Base-by-base conservation (phyloP, 768 basidiomycete species). In the Russula virescens region DNA sequence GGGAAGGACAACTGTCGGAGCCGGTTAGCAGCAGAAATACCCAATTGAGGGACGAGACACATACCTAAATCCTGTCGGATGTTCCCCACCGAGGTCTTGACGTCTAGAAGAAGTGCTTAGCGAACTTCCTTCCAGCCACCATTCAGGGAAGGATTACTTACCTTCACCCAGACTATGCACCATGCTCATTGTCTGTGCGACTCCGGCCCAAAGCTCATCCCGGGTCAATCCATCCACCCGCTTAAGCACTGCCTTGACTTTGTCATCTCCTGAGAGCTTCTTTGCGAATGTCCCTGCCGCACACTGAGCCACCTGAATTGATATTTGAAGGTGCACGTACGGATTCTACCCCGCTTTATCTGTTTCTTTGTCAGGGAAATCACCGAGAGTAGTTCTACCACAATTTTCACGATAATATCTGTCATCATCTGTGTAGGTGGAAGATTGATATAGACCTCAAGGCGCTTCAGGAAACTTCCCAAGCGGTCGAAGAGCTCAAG, bases 341-440 rank as follows among this genome's bases (percentile, higher is more conserved):
- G 52, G 16, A 63, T n/a, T 8, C 56, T 34, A 3, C 62, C 45
- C 21, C 52, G 56, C 8, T 50, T 46, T 1, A 53, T 58, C n/a
- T 63, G 55, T 5, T 63, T 63, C 0, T 43, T 63, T 25, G 56
- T 50, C 3, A 63, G 34, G n/a, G 49, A 50, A 38, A 63, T 50
- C 10, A 63, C 51, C 1, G 56, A 51, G 9, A 63, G 50, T 35
- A 63, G 26, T 23, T 63, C n/a, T 1, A 14, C 56, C 43, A 63
- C 31, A 1, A 63, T 42, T 11, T 53, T 63, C 0, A 46, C 43
- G 4, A 58, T 26, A 1, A 58, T 55, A 13, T 51, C 43, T 9
- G 34, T 50, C 50, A 63, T 53, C 10, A n/a, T 8, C 4, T 25
- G 19, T 7, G 43, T 46, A n/a, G 31, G 26, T 0, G 45, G 43